These are phyloP conservation scores for Ilex paraguariensis DNA, from an alignment of 305 asterid species.

Conservation along the genomic window DNA sequence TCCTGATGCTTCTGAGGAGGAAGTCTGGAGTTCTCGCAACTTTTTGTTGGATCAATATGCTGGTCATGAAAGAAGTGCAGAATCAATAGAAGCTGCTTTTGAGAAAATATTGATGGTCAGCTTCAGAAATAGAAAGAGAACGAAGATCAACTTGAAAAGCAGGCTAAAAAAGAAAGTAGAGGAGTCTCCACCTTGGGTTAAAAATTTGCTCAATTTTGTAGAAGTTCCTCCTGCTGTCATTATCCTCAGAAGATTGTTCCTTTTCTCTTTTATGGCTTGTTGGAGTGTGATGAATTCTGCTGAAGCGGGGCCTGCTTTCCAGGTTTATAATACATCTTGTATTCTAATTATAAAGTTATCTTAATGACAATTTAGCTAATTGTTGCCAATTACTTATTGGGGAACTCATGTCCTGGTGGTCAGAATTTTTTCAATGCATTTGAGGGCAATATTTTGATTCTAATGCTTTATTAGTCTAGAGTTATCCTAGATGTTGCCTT, in stretches of 20 bases:
- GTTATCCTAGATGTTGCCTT: too few species aligned
- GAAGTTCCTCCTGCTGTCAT: conserved; percentile 84
- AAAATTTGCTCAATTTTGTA: conserved; percentile 75
- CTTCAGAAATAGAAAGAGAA: conserved; percentile 67
- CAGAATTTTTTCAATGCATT: too few species aligned
- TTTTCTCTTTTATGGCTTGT: conserved; percentile 89
- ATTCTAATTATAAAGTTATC: conserved; percentile 3
- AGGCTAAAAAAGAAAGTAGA: conserved; percentile 91
- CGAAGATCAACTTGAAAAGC: conserved; percentile 89
- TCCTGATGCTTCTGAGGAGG: conserved; percentile 86
- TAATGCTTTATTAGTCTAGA: too few species aligned
- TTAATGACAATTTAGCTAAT: too few species aligned
- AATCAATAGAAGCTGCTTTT: conserved; percentile 90
- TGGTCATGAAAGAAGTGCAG: conserved; percentile 72
- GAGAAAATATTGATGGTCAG: conserved; percentile 86
- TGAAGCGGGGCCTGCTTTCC: conserved; percentile 98
- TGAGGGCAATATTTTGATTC: too few species aligned
- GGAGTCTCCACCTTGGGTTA: conserved; percentile 98
- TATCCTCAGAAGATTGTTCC: conserved; percentile 82
- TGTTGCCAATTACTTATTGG: too few species aligned
- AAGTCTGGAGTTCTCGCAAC: conserved; percentile 95
- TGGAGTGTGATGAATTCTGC: conserved; percentile 98
- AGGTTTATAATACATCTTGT: conserved; percentile 41
- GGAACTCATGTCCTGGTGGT: too few species aligned
- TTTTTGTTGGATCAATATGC: conserved; percentile 74